Conservation (phyloP, 1,284 basidiomycete genomes). For the Moesziomyces antarcticus region DNA sequence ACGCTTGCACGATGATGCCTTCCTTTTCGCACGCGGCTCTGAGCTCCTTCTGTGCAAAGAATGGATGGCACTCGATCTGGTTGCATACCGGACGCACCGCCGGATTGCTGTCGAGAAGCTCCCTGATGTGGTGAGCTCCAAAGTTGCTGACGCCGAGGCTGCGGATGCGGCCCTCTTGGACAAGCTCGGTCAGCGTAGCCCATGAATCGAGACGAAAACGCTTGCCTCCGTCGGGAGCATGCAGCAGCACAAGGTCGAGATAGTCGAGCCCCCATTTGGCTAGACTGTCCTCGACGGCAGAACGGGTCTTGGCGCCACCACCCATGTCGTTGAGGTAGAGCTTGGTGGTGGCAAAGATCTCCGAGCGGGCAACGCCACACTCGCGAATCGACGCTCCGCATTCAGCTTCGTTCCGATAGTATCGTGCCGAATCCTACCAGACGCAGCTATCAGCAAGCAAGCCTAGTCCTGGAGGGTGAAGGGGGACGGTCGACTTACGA, state of each 20-base stretch:
- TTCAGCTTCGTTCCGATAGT: conserved; percentile 79
- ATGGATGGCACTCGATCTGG: conserved; percentile 60
- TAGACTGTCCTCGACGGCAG: conserved; percentile 75
- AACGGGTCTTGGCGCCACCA: conserved; percentile 67
- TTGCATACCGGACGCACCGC: conserved; percentile 53
- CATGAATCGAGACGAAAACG: conserved; percentile 68
- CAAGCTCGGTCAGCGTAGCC: conserved; percentile 53
- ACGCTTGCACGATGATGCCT: conserved; percentile 80
- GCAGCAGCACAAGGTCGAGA: conserved; percentile 69
- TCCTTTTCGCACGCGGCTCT: conserved; percentile 77
- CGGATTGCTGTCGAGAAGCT: conserved; percentile 50
- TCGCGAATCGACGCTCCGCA: conserved; percentile 82
- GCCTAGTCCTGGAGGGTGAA: too few species aligned
- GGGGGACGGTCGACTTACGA: neutral
- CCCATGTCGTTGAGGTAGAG: conserved; percentile 68
- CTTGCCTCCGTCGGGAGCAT: conserved; percentile 50
- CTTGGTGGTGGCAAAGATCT: conserved; percentile 87
- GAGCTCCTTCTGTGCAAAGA: conserved; percentile 73
- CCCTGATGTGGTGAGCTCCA: conserved; percentile 41
- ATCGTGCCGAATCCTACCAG: conserved; percentile 36
- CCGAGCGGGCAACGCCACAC: conserved; percentile 78
- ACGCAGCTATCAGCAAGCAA: too few species aligned
- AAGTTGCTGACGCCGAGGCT: conserved; percentile 74
- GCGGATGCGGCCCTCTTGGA: conserved; percentile 49
- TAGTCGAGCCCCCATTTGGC: conserved; percentile 78